Conservation (phyloP, 177 flowering plant species). For the Vitis hybrid region DNA sequence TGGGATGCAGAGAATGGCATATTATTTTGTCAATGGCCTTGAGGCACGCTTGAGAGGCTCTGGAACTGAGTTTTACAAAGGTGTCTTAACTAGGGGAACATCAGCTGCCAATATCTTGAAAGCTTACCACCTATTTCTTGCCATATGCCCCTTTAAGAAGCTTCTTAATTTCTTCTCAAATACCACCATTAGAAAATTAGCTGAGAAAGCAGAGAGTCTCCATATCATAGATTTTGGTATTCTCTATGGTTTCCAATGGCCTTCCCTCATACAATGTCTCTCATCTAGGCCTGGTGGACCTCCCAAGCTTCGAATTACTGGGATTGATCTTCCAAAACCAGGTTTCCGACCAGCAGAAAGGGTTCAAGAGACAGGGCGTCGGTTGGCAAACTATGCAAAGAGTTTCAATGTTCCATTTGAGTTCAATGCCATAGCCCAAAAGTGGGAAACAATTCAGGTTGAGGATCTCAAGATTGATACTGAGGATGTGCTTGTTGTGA, state of each 20-base stretch:
- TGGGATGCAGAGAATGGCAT: conserved; percentile 62
- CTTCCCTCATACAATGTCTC: conserved; percentile 50
- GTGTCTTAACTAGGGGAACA: conserved; percentile 9
- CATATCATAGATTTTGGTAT: conserved; percentile 65
- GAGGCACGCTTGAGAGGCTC: conserved; percentile 62
- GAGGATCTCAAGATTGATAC: conserved; percentile 49
- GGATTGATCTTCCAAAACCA: conserved; percentile 57
- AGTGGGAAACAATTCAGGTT: conserved; percentile 56
- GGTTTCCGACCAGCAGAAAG: conserved; percentile 56
- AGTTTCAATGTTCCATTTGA: conserved; percentile 54
- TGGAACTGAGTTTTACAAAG: conserved; percentile 34
- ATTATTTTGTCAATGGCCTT: conserved; percentile 54
- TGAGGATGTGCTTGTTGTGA: conserved; percentile 54
- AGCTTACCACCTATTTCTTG: conserved; percentile 49
- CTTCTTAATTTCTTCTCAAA: conserved; percentile 53
- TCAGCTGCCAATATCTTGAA: conserved; percentile 55
- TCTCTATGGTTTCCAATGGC: conserved; percentile 67
- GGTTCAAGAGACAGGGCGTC: conserved; percentile 59
- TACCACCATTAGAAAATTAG: conserved; percentile 36
- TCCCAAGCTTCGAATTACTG: conserved; percentile 59
- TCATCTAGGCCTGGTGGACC: conserved; percentile 55
- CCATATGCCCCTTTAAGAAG: conserved; percentile 53
- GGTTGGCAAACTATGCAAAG: conserved; percentile 50
- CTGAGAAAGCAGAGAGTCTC: conserved; percentile 41
- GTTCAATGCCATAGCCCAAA: conserved; percentile 54